Evolutionary conservation across 495 filamentous ascomycete species (phyloP), one percentile per base, ranked within the genome.

Genomic region (Trichocladium uniseriatum): DNA sequence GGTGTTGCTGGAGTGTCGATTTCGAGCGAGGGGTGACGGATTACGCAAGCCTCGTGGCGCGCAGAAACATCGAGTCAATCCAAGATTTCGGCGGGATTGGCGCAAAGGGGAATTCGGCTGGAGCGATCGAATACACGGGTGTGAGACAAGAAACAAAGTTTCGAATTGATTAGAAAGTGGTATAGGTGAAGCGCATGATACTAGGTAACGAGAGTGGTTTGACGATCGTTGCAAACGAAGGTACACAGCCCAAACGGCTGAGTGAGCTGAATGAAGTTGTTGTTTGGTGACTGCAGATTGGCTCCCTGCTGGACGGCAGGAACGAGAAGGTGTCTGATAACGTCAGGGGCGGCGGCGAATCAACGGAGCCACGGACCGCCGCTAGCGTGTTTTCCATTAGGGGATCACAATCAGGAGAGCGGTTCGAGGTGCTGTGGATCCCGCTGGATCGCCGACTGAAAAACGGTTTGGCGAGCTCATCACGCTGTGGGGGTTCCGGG

Each of bases 181-280:
- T 56, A 49, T 38, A 46, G 38, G 41, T 29, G 48, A 49, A 41
- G 44, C 45, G 35, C 14, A 45, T 45, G 35, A 1, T 45, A 27
- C 42, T n/a, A 24, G 31, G 45, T 49, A 63, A 56, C 55, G 62
- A 65, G 42, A 53, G 60, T 63, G n/a, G 36, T 15, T 41, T 49
- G 45, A n/a, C n/a, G n/a, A n/a, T 48, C 18, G 40, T 51, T 38
- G 29, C 36, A 52, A 39, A 61, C 62, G 60, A 65, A 52, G 45
- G 60, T 45, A 57, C 38, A 46, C 52, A 55, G 50, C 52, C 51
- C 53, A 52, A 39, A 55, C 41, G 56, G 60, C 55, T 65, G 62
- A 48, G 57, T 59, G 52, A 52, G 53, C 34, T 54, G 51, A 42
- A 24, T 15, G n/a, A 31, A 36, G 41, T 31, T 5, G 21, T 57